Evolutionary conservation across 257 asterid species (phyloP).

Genomic region (Salvia miltiorrhiza): DNA sequence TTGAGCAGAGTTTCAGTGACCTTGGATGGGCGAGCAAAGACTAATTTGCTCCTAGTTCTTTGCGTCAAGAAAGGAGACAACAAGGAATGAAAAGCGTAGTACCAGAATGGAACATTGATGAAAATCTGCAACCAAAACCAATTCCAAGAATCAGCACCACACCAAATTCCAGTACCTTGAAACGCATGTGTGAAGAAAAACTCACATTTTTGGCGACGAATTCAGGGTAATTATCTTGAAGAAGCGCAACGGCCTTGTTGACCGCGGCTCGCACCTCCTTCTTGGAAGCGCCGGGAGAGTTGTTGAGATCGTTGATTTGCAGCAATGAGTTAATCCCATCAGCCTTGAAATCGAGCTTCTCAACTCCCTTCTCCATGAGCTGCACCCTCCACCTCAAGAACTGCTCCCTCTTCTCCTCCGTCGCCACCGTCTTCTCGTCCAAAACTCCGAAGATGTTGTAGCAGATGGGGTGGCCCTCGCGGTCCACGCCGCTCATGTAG

Average conservation of each 20-base stretch:
- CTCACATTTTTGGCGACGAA: conserved; percentile 76
- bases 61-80: conserved; percentile 72
- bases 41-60: conserved; percentile 76
- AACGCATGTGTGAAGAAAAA: too few species aligned
- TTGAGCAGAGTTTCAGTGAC: conserved; percentile 78
- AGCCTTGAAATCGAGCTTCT: conserved; percentile 59
- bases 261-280: conserved; percentile 65
- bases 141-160: neutral
- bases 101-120: conserved; percentile 85
- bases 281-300: conserved; percentile 59
- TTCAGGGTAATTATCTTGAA: conserved; percentile 86
- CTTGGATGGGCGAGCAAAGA: conserved; percentile 69
- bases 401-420: conserved; percentile 58
- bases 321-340: conserved; percentile 54
- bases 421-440: conserved; percentile 49
- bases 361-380: conserved; percentile 72
- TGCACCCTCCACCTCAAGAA: conserved; percentile 81
- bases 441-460: conserved; percentile 68
- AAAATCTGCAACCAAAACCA: conserved; percentile 49
- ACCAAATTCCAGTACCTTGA: neutral
- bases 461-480: conserved; percentile 71
- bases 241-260: conserved; percentile 59
- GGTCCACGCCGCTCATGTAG: conserved; percentile 62
- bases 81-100: conserved; percentile 62
- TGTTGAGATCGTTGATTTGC: conserved; percentile 68